Conservation (phyloP, 2,329 filamentous ascomycete genomes). For the Xylaria sp. region DNA sequence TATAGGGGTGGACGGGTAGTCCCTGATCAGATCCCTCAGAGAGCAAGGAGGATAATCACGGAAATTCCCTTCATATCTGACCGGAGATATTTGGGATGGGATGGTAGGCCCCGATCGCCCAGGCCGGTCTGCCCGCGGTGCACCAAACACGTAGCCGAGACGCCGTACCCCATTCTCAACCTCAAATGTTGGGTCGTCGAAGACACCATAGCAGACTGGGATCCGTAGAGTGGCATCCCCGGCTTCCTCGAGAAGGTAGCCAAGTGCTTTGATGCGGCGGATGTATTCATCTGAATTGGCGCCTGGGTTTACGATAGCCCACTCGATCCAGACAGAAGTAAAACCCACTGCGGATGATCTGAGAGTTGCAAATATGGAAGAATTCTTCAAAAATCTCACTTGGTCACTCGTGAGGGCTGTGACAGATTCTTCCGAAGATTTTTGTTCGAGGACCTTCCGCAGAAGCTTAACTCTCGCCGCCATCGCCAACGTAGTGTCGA, state of each 20-base stretch:
- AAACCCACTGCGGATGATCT: neutral
- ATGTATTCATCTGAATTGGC: constrained; percentile 21
- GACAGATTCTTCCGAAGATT: neutral
- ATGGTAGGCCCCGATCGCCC: neutral
- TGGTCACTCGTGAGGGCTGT: constrained; percentile 7
- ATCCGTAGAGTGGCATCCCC: constrained; percentile 20
- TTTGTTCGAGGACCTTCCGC: neutral
- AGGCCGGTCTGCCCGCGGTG: neutral
- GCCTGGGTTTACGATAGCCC: constrained; percentile 17
- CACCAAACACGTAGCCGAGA: constrained; percentile 29
- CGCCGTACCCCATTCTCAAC: constrained; percentile 3
- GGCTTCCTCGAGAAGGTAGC: constrained; percentile 26
- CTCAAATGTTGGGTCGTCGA: constrained; percentile 24
- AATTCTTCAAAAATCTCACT: neutral
- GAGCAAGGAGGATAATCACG: constrained; percentile 14
- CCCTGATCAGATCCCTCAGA: constrained; percentile 16
- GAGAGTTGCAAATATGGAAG: constrained; percentile 6
- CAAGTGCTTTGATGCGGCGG: constrained; percentile 28
- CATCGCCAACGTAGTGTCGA: neutral
- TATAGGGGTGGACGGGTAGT: neutral
- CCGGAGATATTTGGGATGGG: neutral
- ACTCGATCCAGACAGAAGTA: constrained; percentile 25
- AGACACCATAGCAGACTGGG: constrained; percentile 31
- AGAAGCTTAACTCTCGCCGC: constrained; percentile 23
- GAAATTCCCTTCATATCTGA: constrained; percentile 19